Evolutionary conservation across 768 basidiomycete genomes (phyloP).

Genomic region (Suillus ampliporus): DNA sequence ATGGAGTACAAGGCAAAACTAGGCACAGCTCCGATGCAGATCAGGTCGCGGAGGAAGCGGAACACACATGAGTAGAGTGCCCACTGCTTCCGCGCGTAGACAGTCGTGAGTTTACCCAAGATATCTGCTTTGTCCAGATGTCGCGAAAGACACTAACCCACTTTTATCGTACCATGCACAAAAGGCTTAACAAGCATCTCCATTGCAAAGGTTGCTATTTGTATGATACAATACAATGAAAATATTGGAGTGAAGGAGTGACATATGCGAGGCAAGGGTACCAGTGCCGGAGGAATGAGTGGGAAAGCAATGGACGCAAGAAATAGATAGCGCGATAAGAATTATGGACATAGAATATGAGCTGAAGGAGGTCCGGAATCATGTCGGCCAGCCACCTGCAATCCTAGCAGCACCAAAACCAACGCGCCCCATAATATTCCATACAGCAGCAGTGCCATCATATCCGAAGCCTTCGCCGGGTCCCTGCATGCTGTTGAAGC

Average conservation of each 20-base stretch:
- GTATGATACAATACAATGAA: background rate
- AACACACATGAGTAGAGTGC: background rate
- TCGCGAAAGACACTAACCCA: background rate
- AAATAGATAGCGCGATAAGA: conserved; percentile 9
- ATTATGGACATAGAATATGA: conserved; percentile 4
- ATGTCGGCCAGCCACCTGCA: conserved; percentile 81
- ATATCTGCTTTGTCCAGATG: too few relatives aligned
- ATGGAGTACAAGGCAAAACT: background rate
- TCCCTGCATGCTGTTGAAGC: conserved; percentile 74
- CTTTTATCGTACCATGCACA: too few relatives aligned
- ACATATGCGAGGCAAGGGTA: background rate
- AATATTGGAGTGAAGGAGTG: background rate
- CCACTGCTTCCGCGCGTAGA: too few relatives aligned
- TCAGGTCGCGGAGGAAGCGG: background rate
- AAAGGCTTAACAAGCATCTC: background rate
- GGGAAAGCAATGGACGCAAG: background rate
- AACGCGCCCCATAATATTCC: conserved; percentile 73
- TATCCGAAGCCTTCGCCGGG: conserved; percentile 72
- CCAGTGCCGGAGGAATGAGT: background rate
- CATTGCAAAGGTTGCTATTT: background rate
- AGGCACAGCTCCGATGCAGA: too few relatives aligned
- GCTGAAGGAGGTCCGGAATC: conserved; percentile 14
- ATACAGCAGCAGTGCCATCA: conserved; percentile 65
- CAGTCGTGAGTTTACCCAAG: too few relatives aligned
- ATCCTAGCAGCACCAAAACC: conserved; percentile 78